Evolutionary conservation across 208 protist species (phyloP).

Genomic region (Trypanosoma congolense): DNA sequence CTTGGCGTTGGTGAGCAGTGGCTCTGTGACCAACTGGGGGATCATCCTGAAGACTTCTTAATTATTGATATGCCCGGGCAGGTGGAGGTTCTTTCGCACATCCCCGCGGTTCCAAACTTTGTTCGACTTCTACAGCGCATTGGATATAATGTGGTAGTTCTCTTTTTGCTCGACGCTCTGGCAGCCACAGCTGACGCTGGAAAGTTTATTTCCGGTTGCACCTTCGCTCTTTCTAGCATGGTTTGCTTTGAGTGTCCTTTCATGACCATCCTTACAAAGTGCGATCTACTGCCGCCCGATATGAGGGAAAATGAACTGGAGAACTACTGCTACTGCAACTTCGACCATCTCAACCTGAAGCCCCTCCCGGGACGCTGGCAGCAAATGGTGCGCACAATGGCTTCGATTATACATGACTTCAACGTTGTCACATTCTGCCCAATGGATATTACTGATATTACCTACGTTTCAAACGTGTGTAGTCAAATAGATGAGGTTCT

Average conservation of each 20-base stretch:
- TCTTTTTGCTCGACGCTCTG: slow-evolving; percentile 85
- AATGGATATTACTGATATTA: slow-evolving; percentile 67
- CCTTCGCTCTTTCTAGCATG: slow-evolving; percentile 89
- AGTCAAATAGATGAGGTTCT: slow-evolving; percentile 73
- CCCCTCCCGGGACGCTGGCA: slow-evolving; percentile 57
- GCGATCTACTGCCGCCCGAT: slow-evolving; percentile 70
- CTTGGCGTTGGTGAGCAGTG: slow-evolving; percentile 90
- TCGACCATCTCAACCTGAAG: slow-evolving; percentile 76
- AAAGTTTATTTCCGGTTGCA: slow-evolving; percentile 89
- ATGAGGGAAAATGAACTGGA: slow-evolving; percentile 72
- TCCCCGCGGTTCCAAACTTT: slow-evolving; percentile 87
- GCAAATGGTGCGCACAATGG: slow-evolving; percentile 63
- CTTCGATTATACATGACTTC: slow-evolving; percentile 69
- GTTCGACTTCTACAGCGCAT: slow-evolving; percentile 73
- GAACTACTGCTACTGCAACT: slow-evolving; percentile 86
- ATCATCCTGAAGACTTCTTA: slow-evolving; percentile 95
- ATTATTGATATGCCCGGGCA: slow-evolving; percentile 99
- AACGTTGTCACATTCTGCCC: slow-evolving; percentile 81
- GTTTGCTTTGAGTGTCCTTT: slow-evolving; percentile 89
- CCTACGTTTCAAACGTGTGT: slow-evolving; percentile 70
- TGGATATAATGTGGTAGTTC: slow-evolving; percentile 76
- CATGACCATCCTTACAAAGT: slow-evolving; percentile 90
- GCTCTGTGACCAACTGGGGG: slow-evolving; percentile 91
- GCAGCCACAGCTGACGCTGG: slow-evolving; percentile 77
- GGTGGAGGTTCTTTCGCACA: slow-evolving; percentile 98